These are phyloP conservation scores for Pichia terricola DNA, from an alignment of 1,139 yeast species.

Conservation along the genomic window DNA sequence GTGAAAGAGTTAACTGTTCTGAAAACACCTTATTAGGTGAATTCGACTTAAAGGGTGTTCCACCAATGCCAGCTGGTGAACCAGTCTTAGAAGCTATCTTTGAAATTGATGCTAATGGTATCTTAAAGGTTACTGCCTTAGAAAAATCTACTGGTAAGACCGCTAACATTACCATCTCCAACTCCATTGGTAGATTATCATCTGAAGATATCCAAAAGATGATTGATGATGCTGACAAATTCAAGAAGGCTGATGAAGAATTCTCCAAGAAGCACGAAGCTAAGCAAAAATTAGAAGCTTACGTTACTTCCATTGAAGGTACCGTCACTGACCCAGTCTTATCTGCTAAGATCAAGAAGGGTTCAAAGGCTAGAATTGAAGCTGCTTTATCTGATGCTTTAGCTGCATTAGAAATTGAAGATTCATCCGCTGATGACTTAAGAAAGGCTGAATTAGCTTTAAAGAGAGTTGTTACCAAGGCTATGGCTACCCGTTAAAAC, in stretches of 20 bases:
- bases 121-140: conserved; percentile 98
- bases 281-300: conserved; percentile 98
- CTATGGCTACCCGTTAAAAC: conserved; percentile 93
- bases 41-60: conserved; percentile 97
- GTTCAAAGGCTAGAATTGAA: conserved; percentile 97
- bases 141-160: conserved; percentile 99
- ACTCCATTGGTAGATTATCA: conserved; percentile 99
- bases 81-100: conserved; percentile 99
- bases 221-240: conserved; percentile 97
- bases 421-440: conserved; percentile 90
- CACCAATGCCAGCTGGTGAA: conserved; percentile 99
- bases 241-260: conserved; percentile 98
- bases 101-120: conserved; percentile 99
- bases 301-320: conserved; percentile 95
- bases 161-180: conserved; percentile 98
- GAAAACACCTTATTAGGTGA: conserved; percentile 99
- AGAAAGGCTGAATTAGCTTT: conserved; percentile 99
- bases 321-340: conserved; percentile 97
- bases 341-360: conserved; percentile 96
- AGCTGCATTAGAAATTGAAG: conserved; percentile 97
- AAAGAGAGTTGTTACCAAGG: conserved; percentile 99
- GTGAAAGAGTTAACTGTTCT: conserved; percentile 99
- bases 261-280: conserved; percentile 99
- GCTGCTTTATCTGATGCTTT: conserved; percentile 97
- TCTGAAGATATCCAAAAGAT: conserved; percentile 97